Percentiles rank a stretch among this genome's conserved stretches.
Evolutionary conservation across 2,329 filamentous ascomycete species (phyloP).

Genomic region (Basipetospora sp.): DNA sequence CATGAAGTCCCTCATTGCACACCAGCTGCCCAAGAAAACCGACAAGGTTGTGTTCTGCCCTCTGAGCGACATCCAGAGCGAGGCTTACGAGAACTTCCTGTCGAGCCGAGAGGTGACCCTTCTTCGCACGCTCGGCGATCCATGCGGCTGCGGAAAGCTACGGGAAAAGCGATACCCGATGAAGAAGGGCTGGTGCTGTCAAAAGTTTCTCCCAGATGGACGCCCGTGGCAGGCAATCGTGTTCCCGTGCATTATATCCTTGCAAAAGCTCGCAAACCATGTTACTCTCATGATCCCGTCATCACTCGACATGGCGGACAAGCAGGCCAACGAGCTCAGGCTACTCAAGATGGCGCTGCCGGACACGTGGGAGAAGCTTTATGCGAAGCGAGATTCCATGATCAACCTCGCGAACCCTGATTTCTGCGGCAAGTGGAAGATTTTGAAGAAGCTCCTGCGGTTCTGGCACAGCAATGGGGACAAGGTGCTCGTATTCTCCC

Average conservation of each 20-base stretch:
- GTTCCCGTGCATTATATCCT: conserved; percentile 67
- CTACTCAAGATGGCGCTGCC: conserved; percentile 64
- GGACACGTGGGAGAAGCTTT: conserved; percentile 58
- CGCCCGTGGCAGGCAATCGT: conserved; percentile 60
- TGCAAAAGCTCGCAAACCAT: conserved; percentile 86
- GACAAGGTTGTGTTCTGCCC: conserved; percentile 93
- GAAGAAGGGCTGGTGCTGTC: conserved; percentile 66
- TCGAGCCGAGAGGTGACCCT: conserved; percentile 49
- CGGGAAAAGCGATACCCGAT: neutral
- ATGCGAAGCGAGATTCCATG: conserved; percentile 61
- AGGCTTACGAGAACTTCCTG: conserved; percentile 74
- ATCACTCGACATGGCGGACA: conserved; percentile 48
- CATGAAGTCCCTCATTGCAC: conserved; percentile 81
- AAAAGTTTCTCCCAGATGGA: conserved; percentile 42
- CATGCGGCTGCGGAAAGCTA: conserved; percentile 56
- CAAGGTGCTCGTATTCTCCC: conserved; percentile 90
- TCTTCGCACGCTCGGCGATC: conserved; percentile 52
- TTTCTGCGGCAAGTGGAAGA: conserved; percentile 94
- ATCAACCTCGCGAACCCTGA: conserved; percentile 70
- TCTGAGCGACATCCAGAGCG: conserved; percentile 63
- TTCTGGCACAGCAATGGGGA: conserved; percentile 85
- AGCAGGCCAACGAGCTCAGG: conserved; percentile 62
- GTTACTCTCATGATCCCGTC: conserved; percentile 72
- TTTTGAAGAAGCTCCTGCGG: conserved; percentile 69
- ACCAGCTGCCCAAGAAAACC: conserved; percentile 87